Conservation (phyloP, 2,329 filamentous ascomycete species). For the Xylaria sp. region DNA sequence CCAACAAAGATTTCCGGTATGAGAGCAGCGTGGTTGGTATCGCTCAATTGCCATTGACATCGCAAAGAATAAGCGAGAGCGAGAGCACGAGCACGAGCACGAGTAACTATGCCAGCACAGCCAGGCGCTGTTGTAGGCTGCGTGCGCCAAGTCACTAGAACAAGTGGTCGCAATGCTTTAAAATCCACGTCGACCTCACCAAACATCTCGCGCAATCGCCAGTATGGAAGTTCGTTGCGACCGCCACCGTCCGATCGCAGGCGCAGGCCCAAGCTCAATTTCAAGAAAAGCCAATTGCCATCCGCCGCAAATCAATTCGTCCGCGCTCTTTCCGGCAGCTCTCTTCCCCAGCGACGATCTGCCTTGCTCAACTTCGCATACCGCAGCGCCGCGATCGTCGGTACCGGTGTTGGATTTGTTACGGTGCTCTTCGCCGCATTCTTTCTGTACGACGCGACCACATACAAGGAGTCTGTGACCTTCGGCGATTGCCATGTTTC, state of each 20-base stretch:
- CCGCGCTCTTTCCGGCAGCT: constrained; percentile 63
- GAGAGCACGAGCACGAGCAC: constrained; percentile 4
- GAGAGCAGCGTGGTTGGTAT: neutral
- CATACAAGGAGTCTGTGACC: constrained; percentile 79
- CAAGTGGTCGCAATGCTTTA: constrained; percentile 34
- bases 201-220: constrained; percentile 30
- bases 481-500: constrained; percentile 84
- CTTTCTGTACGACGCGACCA: constrained; percentile 93
- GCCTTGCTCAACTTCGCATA: constrained; percentile 70
- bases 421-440: constrained; percentile 80
- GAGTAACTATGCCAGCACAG: constrained; percentile 43
- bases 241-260: constrained; percentile 14
- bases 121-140: constrained; percentile 42
- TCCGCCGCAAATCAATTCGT: constrained; percentile 45
- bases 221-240: constrained; percentile 40
- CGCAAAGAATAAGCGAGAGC: neutral
- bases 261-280: constrained; percentile 1
- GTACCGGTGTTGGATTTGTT: constrained; percentile 78
- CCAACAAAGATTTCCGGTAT: neutral
- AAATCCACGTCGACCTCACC: constrained; percentile 27
- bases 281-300: constrained; percentile 37
- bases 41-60: constrained; percentile 20
- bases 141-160: constrained; percentile 40
- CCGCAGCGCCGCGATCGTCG: constrained; percentile 76
- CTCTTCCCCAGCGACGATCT: constrained; percentile 62